A percentile compares a stretch with the other conserved stretches of the same genome.
These are phyloP conservation scores for Filobasidium floriforme DNA, from an alignment of 768 basidiomycete species.

Conservation along the genomic window DNA sequence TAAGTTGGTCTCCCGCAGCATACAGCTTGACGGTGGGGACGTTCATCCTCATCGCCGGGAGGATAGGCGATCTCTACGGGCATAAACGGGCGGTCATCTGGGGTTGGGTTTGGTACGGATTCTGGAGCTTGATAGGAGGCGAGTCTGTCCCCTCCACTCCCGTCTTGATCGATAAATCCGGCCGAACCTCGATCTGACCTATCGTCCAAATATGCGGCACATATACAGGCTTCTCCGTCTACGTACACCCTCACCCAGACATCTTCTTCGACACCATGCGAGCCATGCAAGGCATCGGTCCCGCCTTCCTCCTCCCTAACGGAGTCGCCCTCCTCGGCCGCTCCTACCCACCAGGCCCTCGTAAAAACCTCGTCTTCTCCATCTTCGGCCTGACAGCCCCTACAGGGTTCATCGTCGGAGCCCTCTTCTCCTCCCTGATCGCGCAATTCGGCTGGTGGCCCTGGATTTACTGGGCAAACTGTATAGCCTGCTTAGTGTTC, in stretches of 20 bases:
- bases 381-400: conserved; percentile 30
- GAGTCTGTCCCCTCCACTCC: background rate
- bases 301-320: conserved; percentile 30
- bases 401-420: conserved; percentile 29
- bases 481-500: conserved; percentile 17
- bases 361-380: conserved; percentile 29
- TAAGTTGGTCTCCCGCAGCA: conserved; percentile 31
- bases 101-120: conserved; percentile 19
- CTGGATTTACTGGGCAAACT: conserved; percentile 31
- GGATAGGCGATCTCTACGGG: conserved; percentile 30
- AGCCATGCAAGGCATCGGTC: conserved; percentile 31
- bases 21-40: conserved; percentile 31
- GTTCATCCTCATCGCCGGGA: conserved; percentile 29
- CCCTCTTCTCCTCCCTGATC: conserved; percentile 25
- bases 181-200: background rate
- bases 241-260: background rate
- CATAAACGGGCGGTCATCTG: conserved; percentile 16
- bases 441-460: conserved; percentile 20
- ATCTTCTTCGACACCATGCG: conserved; percentile 29
- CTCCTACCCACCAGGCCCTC: conserved; percentile 28
- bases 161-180: conserved; percentile 17
- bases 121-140: conserved; percentile 14
- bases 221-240: background rate
- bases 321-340: conserved; percentile 31
- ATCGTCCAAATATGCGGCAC: conserved; percentile 21